Evolutionary conservation across 2,329 filamentous ascomycete genomes (phyloP).

Genomic region (Beauveria scarabaeidicola): DNA sequence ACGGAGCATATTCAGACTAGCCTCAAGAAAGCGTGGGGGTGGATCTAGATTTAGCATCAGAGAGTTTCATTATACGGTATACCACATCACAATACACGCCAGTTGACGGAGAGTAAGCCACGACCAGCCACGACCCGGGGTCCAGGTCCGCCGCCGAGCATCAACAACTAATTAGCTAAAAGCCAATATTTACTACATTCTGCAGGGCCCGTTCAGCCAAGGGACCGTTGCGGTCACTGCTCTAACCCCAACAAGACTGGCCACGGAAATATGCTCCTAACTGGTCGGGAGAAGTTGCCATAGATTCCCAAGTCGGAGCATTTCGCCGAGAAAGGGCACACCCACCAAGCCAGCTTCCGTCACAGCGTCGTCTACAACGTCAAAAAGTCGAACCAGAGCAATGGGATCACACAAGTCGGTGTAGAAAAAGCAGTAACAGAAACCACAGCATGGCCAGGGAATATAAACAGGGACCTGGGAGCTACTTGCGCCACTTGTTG

Average conservation of each 20-base stretch:
- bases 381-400: not conserved
- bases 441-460: not conserved
- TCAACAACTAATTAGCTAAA: not conserved
- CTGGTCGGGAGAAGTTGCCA: not conserved
- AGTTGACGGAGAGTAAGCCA: not conserved
- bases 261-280: not conserved
- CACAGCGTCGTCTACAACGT: not conserved
- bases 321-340: not conserved
- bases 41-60: not conserved
- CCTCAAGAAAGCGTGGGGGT: not conserved
- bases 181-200: not conserved
- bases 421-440: not conserved
- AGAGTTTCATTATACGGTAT: not conserved
- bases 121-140: not conserved
- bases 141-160: not conserved
- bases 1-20: not conserved
- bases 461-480: not conserved
- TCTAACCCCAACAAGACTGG: not conserved
- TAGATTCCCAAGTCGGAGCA: not conserved
- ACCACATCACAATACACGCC: not conserved
- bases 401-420: not conserved
- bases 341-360: not conserved
- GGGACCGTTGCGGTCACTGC: not conserved
- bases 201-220: not conserved
- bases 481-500: not conserved